phyloP scores from a whole-genome alignment of 2,329 filamentous ascomycete species.

The Lachnellula subtilissima region DNA sequence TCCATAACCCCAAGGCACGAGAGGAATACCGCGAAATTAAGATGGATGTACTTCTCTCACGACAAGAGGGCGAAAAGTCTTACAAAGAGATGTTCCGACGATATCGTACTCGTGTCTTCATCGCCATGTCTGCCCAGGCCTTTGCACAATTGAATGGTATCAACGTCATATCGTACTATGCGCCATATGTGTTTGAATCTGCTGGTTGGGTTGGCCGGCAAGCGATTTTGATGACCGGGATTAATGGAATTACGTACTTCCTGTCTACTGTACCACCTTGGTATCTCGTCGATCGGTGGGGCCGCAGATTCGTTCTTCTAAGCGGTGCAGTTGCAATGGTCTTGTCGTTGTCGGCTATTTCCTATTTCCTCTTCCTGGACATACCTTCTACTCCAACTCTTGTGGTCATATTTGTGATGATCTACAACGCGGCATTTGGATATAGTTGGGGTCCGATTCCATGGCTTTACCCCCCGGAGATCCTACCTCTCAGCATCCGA shows the following conservation, averaged over 20 bases:
- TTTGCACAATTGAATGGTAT: constrained; percentile 97
- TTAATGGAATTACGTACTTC: constrained; percentile 89
- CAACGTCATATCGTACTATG: constrained; percentile 99
- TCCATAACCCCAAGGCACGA: constrained; percentile 85
- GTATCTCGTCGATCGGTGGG: constrained; percentile 94
- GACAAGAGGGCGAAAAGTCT: constrained; percentile 89
- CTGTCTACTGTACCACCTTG: constrained; percentile 90
- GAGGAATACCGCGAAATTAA: constrained; percentile 99
- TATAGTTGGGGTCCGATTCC: constrained; percentile 98
- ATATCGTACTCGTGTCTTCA: constrained; percentile 89
- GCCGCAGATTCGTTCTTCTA: constrained; percentile 81
- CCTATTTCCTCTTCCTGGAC: constrained; percentile 92
- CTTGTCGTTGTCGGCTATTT: constrained; percentile 80
- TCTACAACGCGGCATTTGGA: constrained; percentile 96
- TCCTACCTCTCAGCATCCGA: constrained; percentile 90
- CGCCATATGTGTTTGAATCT: constrained; percentile 91
- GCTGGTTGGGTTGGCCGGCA: constrained; percentile 91
- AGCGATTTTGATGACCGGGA: constrained; percentile 93
- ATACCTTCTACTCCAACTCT: constrained; percentile 71
- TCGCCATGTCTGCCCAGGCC: constrained; percentile 96
- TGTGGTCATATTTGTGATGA: constrained; percentile 93
- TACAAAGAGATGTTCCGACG: constrained; percentile 93
- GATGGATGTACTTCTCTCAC: constrained; percentile 89
- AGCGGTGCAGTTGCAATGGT: constrained; percentile 88
- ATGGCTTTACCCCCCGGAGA: constrained; percentile 98